Conservation (phyloP, 2,329 filamentous ascomycete genomes). For the Penicillium hordei region DNA sequence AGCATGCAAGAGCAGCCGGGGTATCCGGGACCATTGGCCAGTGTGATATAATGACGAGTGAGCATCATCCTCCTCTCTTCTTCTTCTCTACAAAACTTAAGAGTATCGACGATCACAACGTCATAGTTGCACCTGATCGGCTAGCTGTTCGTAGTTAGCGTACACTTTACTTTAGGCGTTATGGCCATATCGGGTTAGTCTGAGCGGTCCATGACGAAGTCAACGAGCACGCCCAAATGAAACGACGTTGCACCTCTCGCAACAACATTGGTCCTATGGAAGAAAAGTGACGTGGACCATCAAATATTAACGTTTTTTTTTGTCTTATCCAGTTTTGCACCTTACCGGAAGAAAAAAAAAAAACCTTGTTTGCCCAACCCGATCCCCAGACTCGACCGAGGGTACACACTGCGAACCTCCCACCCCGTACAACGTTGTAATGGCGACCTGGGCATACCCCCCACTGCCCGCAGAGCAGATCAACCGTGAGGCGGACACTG, state of each 20-base stretch:
- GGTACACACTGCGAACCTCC: not conserved
- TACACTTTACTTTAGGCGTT: slow-evolving; percentile 13
- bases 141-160: slow-evolving; percentile 26
- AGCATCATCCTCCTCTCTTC: slow-evolving; percentile 10
- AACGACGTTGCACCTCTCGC: slow-evolving; percentile 31
- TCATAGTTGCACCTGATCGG: slow-evolving; percentile 31
- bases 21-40: slow-evolving; percentile 15
- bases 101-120: slow-evolving; percentile 31
- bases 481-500: slow-evolving; percentile 52
- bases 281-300: slow-evolving; percentile 27
- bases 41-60: slow-evolving; percentile 28
- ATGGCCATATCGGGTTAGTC: slow-evolving; percentile 20
- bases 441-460: slow-evolving; percentile 64
- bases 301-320: slow-evolving; percentile 15
- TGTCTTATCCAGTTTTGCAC: slow-evolving; percentile 13
- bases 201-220: slow-evolving; percentile 34
- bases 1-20: slow-evolving; percentile 15
- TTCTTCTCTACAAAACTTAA: not conserved
- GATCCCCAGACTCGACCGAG: not conserved
- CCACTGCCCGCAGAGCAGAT: slow-evolving; percentile 54
- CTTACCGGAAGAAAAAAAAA: not conserved
- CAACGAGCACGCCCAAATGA: slow-evolving; percentile 12
- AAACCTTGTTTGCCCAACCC: not conserved
- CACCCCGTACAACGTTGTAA: slow-evolving; percentile 28
- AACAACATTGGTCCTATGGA: slow-evolving; percentile 1